Conservation (phyloP, 768 basidiomycete genomes). For the Mycena crocata region DNA sequence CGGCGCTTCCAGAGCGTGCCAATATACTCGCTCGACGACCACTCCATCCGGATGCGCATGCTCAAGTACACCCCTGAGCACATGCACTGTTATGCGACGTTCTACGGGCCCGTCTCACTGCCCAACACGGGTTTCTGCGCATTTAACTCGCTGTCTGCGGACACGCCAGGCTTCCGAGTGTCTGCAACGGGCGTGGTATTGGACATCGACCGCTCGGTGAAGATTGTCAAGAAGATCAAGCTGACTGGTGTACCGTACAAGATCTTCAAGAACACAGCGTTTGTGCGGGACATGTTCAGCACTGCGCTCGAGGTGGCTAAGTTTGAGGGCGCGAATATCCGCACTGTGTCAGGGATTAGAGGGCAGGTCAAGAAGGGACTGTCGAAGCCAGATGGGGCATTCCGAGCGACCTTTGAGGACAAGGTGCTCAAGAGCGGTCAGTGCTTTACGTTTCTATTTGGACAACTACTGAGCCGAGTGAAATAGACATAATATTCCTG, state of each 20-base stretch:
- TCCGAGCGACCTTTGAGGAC: slow-evolving; percentile 98
- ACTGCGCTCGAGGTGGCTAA: slow-evolving; percentile 95
- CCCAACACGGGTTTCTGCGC: slow-evolving; percentile 98
- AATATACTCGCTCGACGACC: slow-evolving; percentile 96
- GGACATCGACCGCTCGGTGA: slow-evolving; percentile 90
- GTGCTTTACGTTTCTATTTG: slow-evolving; percentile 43
- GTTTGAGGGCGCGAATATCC: slow-evolving; percentile 97
- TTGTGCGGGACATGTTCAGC: slow-evolving; percentile 97
- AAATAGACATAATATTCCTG: slow-evolving; percentile 90
- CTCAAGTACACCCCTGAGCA: slow-evolving; percentile 99
- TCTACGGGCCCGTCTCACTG: slow-evolving; percentile 91
- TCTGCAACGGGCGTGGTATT: slow-evolving; percentile 95
- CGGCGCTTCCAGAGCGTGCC: slow-evolving; percentile 95
- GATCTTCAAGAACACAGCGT: slow-evolving; percentile 99
- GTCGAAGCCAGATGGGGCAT: slow-evolving; percentile 94
- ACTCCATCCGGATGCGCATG: slow-evolving; percentile 98
- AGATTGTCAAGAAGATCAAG: slow-evolving; percentile 99
- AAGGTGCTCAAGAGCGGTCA: slow-evolving; percentile 95
- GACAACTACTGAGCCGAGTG: slow-evolving; percentile 7
- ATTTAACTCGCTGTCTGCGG: slow-evolving; percentile 85
- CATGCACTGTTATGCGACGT: slow-evolving; percentile 99
- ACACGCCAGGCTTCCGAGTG: slow-evolving; percentile 83
- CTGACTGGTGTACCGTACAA: slow-evolving; percentile 95
- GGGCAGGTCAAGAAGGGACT: slow-evolving; percentile 98
- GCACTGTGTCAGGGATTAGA: slow-evolving; percentile 94